Base-by-base conservation (phyloP, 2,329 filamentous ascomycete species). In the Rhynchosporium secalis region DNA sequence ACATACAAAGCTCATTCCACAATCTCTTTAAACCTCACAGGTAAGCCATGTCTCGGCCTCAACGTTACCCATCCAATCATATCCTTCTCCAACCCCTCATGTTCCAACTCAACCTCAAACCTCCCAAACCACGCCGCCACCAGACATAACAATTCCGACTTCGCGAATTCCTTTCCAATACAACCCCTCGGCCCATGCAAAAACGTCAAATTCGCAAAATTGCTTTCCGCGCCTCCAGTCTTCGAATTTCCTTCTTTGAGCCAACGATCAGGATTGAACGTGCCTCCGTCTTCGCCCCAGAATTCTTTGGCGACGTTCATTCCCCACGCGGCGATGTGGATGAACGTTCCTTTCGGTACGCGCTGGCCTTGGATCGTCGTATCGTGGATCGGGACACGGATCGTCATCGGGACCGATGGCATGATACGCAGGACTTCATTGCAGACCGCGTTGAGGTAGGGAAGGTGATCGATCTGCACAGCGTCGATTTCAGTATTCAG, bases 111-210 rank as follows among this genome's bases (percentile, higher is more conserved):
- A 73, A 87, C 85, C 72, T 86, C 82, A 74, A 95, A 96, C 45
- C 84, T 81, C 1, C 92, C 92, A 4, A 94, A 82, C 81, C 90
- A 86, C 10, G 84, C 82, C 31, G 92, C 92, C 51, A 97, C 73
- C 66, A 97, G 77, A 72, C 89, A 94, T 8, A 91, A 91, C 75
- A 96, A 90, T 79, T 97, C 93, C 0, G 88, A 86, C 72, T 86
- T 88, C 0, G 93, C 89, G 76, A 96, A 96, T 2, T 81, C 80
- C 75, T 87, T 83, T 0, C 92, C 92, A 69, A 96, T 96, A 73
- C 92, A 96, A 71, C 87, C 89, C 60, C 92, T 80, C 2, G 92
- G 91, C 0, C 93, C 93, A 73, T 96, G 91, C 63, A 96, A 75
- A 76, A 96, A 96, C 0, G 91, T 93, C 76, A 93, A 73, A 70